A percentile compares a stretch with the other conserved stretches of the same genome.
Evolutionary conservation across 495 filamentous ascomycete species (phyloP).

Genomic region (Poronia punctata): DNA sequence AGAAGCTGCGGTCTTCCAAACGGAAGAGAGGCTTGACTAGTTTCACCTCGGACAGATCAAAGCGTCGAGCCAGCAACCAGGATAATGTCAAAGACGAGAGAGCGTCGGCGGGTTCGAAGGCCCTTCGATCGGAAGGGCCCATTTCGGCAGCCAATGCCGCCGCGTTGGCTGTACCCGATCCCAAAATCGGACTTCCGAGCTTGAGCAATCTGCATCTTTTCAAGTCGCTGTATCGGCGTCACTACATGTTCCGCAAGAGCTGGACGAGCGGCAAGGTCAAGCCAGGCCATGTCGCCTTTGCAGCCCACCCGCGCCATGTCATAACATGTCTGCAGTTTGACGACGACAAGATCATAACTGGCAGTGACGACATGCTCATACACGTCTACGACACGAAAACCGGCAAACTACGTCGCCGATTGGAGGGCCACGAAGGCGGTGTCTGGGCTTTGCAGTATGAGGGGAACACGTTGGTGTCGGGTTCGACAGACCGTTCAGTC

Average conservation of each 20-base stretch:
- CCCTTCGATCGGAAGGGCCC: slow-evolving; percentile 63
- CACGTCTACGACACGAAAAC: slow-evolving; percentile 98
- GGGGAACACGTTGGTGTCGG: slow-evolving; percentile 89
- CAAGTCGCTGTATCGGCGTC: slow-evolving; percentile 92
- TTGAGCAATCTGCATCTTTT: slow-evolving; percentile 81
- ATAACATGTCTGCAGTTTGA: slow-evolving; percentile 98
- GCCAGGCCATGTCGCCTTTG: slow-evolving; percentile 92
- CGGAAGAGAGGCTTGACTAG: slow-evolving; percentile 36
- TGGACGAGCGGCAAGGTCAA: slow-evolving; percentile 84
- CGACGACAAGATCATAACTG: slow-evolving; percentile 93
- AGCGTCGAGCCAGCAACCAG: slow-evolving; percentile 44
- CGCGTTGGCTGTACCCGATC: slow-evolving; percentile 70
- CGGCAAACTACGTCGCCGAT: slow-evolving; percentile 69
- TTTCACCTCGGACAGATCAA: slow-evolving; percentile 40
- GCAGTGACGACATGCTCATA: slow-evolving; percentile 96
- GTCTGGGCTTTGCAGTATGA: slow-evolving; percentile 98
- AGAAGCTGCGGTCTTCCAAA: slow-evolving; percentile 30
- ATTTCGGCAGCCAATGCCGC: slow-evolving; percentile 80
- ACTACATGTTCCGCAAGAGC: slow-evolving; percentile 77
- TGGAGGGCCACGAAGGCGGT: slow-evolving; percentile 92
- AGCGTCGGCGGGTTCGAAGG: slow-evolving; percentile 23
- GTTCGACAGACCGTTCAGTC: slow-evolving; percentile 92
- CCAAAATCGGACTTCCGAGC: slow-evolving; percentile 68
- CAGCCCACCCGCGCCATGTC: slow-evolving; percentile 90
- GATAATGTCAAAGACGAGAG: slow-evolving; percentile 33